phyloP scores from a whole-genome alignment of 2,329 filamentous ascomycete genomes.

The Paecilomyces variotii region DNA sequence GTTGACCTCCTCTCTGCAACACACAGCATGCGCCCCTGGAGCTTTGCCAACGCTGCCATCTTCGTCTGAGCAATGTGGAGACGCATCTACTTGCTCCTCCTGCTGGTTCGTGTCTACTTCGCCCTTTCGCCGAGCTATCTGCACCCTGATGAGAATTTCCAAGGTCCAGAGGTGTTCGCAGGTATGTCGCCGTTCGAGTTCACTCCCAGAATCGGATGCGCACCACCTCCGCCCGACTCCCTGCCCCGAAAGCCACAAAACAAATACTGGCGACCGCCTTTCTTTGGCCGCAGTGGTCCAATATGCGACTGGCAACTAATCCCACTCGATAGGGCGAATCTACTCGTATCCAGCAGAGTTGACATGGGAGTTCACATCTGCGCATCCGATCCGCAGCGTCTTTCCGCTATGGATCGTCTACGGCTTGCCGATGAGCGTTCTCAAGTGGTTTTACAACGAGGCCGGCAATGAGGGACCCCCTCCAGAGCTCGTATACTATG shows the following conservation, averaged over 20 bases:
- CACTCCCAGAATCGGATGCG: not conserved
- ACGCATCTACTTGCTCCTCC: slow-evolving; percentile 74
- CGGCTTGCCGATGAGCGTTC: slow-evolving; percentile 82
- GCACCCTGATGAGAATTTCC: slow-evolving; percentile 98
- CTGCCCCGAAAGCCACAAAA: slow-evolving; percentile 1
- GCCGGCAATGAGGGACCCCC: slow-evolving; percentile 66
- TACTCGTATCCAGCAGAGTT: slow-evolving; percentile 83
- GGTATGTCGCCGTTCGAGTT: slow-evolving; percentile 45
- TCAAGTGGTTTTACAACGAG: slow-evolving; percentile 88
- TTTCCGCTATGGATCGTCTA: slow-evolving; percentile 96
- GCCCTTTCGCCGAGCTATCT: slow-evolving; percentile 92
- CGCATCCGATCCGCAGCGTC: slow-evolving; percentile 83
- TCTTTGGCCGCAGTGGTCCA: not conserved
- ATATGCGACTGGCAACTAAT: not conserved
- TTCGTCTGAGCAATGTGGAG: slow-evolving; percentile 64
- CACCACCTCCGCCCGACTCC: not conserved
- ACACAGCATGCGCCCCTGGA: slow-evolving; percentile 5
- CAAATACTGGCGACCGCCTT: slow-evolving; percentile 2
- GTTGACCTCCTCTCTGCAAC: slow-evolving; percentile 3
- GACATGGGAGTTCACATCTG: slow-evolving; percentile 94
- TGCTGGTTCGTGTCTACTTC: slow-evolving; percentile 86
- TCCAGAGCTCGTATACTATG: slow-evolving; percentile 84
- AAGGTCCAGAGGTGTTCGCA: slow-evolving; percentile 93
- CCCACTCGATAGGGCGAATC: slow-evolving; percentile 62
- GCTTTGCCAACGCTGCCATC: not conserved